These are phyloP conservation scores for Talaromyces thailandensis DNA, from an alignment of 495 filamentous ascomycete species.

Conservation along the genomic window DNA sequence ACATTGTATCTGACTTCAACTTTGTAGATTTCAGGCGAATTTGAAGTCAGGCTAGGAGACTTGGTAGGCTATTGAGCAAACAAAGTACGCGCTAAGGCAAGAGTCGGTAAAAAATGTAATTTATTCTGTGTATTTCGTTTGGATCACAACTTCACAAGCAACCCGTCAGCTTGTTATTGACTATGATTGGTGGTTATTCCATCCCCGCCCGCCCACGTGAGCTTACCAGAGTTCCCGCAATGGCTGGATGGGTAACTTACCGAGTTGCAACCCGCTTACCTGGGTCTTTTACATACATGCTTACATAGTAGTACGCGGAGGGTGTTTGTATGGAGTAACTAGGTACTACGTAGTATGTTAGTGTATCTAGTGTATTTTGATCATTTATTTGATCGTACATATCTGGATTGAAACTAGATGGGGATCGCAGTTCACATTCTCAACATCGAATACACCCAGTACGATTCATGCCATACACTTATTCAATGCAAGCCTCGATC, in stretches of 20 bases:
- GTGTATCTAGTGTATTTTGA: no score
- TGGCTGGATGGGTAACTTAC: background rate
- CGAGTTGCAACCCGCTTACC: background rate
- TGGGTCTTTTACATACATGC: no score
- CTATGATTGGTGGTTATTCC: background rate
- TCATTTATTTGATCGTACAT: background rate
- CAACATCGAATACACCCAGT: background rate
- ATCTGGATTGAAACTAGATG: background rate
- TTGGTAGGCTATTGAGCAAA: background rate
- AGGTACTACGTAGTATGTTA: no score
- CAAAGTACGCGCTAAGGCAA: background rate
- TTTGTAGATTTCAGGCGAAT: background rate
- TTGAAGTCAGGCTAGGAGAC: background rate
- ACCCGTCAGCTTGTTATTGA: background rate
- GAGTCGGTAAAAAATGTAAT: background rate
- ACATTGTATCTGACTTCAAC: background rate
- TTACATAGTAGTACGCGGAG: no score
- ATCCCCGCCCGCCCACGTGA: background rate
- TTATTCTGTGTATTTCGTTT: background rate
- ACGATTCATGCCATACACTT: background rate
- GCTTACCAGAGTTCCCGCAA: background rate
- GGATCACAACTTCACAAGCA: no score
- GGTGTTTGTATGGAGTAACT: no score
- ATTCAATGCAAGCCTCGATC: background rate
- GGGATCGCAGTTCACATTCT: background rate